These are phyloP conservation scores for Phaseolus lunatus DNA, from an alignment of 306 rosid species.

Conservation along the genomic window DNA sequence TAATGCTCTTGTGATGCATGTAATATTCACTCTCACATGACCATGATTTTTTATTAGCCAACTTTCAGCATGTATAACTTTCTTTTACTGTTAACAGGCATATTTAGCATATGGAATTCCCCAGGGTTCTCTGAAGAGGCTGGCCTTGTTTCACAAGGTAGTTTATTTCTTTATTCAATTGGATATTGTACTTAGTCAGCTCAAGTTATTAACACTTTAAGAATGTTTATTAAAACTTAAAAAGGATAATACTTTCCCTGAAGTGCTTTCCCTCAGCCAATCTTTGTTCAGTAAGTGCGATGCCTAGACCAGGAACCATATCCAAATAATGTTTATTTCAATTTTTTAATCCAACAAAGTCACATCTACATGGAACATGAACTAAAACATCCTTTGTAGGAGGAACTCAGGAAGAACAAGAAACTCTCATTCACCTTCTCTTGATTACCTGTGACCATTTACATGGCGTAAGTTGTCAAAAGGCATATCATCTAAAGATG, in stretches of 20 bases:
- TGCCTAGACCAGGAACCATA: background rate
- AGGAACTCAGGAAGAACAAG: background rate
- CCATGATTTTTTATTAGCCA: conserved; percentile 35
- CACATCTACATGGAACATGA: background rate
- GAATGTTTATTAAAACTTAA: conserved; percentile 22
- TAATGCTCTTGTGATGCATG: conserved; percentile 96
- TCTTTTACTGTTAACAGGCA: conserved; percentile 62
- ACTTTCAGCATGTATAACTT: conserved; percentile 35
- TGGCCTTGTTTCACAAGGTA: conserved; percentile 97
- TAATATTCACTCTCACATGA: conserved; percentile 48
- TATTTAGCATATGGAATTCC: conserved; percentile 94
- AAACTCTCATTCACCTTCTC: conserved; percentile 2
- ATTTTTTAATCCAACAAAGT: background rate
- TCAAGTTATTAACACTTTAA: conserved; percentile 36
- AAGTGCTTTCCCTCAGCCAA: background rate
- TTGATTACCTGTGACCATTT: conserved; percentile 33
- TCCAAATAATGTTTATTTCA: background rate
- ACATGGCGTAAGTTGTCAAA: background rate
- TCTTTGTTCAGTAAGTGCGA: background rate
- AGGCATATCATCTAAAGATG: conserved; percentile 24
- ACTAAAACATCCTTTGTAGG: conserved; percentile 14
- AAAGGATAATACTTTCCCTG: conserved; percentile 21
- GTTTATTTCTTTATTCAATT: conserved; percentile 30
- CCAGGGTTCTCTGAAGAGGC: conserved; percentile 76
- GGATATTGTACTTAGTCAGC: conserved; percentile 4